Base-by-base conservation (phyloP, 345 rosid genomes). In the Arabidopsis suecica region DNA sequence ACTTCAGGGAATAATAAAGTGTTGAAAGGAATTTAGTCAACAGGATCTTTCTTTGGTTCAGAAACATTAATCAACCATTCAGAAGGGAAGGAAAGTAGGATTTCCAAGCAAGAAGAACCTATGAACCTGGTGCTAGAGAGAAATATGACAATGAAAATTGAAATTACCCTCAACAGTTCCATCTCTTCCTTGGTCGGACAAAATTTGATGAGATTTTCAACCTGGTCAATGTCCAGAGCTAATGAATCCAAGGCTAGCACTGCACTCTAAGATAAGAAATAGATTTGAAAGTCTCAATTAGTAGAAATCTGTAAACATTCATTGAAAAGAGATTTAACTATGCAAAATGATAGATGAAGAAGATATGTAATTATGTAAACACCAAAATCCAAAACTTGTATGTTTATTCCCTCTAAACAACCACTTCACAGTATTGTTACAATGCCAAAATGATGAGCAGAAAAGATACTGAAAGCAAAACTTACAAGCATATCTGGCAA, bases 111-210 rank as follows among this genome's bases (percentile, higher is more conserved):
- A 71, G 64, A 63, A 55, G 25, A 77, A 67, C 63, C 50, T 42
- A 64, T 49, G 55, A 28, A 70, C 54, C 50, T 37, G 36, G 8
- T 65, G 16, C 56, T 34, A 49, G 12, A 66, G 64, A 78, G 34
- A 63, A 42, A 61, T 22, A 68, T 55, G 48, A 69, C 28, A 50
- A 40, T 69, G 45, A 40, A 64, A 14, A 61, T 45, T 57, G 9
- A 73, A 10, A 66, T 76, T 83, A 88, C 98, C 98, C 85, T 88
- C 69, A 94, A 76, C 55, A 75, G 65, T 80, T 92, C 98, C 86
- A 94, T 94, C 78, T 94, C 98, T 80, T 94, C 98, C 83, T 91
- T 94, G 23, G 96, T 94, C 61, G 98, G 98, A 77, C 96, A 94
- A 79, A 94, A 94, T 68, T 88, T 94, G 82, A 94, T 94, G 69